Percentiles rank a stretch among this genome's conserved stretches.
Evolutionary conservation across 2,329 filamentous ascomycete species (phyloP).

Genomic region (Macroventuria anomochaeta): DNA sequence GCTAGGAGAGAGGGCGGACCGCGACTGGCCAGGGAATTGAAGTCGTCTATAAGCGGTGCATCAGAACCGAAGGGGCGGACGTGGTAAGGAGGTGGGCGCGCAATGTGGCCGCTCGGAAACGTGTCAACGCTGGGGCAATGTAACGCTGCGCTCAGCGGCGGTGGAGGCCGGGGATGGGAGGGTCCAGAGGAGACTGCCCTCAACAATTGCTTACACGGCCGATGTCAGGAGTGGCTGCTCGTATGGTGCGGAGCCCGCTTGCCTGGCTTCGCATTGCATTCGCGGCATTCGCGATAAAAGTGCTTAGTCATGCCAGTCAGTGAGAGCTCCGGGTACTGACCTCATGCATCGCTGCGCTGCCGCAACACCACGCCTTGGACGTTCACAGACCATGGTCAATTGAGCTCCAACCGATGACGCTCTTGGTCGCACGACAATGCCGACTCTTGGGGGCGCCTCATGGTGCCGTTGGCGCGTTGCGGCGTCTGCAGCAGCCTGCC

Average conservation of each 20-base stretch:
- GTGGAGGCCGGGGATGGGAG: constrained; percentile 2
- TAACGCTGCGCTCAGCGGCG: constrained; percentile 1
- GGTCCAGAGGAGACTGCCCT: constrained; percentile 9
- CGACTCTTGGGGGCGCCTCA: constrained; percentile 28
- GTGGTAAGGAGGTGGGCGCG: constrained; percentile 22
- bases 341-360: constrained; percentile 10
- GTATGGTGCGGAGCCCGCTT: constrained; percentile 17
- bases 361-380: constrained; percentile 6
- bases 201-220: constrained; percentile 17
- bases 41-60: constrained; percentile 40
- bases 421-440: constrained; percentile 38
- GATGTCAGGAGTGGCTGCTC: constrained; percentile 28
- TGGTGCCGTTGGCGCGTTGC: constrained; percentile 10
- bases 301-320: not conserved
- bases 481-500: constrained; percentile 4
- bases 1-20: constrained; percentile 33
- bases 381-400: constrained; percentile 28
- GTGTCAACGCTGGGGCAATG: constrained; percentile 19
- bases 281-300: constrained; percentile 7
- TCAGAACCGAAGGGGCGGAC: constrained; percentile 31
- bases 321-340: constrained; percentile 18
- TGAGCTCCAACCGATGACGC: constrained; percentile 41
- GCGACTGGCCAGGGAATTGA: constrained; percentile 36
- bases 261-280: constrained; percentile 1
- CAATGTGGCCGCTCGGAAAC: constrained; percentile 41